A percentile compares a stretch with the other conserved stretches of the same genome.
These are phyloP conservation scores for Didymella keratinophila DNA, from an alignment of 2,329 filamentous ascomycete species.

Conservation along the genomic window DNA sequence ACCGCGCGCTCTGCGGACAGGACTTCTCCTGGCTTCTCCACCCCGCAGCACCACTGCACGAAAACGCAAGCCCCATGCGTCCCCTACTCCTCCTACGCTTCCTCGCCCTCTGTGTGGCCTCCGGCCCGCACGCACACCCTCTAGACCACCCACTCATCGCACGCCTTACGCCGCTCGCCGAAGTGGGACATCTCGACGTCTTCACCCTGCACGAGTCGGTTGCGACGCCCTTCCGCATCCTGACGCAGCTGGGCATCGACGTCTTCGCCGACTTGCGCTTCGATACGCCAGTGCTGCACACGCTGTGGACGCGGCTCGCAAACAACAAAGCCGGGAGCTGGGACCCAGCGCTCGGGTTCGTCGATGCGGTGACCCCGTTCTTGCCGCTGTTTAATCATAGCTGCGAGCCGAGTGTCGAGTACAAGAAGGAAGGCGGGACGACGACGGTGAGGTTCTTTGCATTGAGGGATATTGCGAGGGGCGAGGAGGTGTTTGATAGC, in stretches of 20 bases:
- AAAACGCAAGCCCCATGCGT: slow-evolving; percentile 32
- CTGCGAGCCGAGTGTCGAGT: slow-evolving; percentile 41
- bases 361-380: slow-evolving; percentile 39
- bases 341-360: slow-evolving; percentile 32
- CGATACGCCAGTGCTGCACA: slow-evolving; percentile 44
- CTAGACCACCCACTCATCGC: slow-evolving; percentile 38
- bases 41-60: slow-evolving; percentile 15
- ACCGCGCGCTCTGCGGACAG: slow-evolving; percentile 38
- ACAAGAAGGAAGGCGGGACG: slow-evolving; percentile 20
- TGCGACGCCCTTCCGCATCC: slow-evolving; percentile 35
- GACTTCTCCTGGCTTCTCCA: slow-evolving; percentile 37
- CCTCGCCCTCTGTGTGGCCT: slow-evolving; percentile 36
- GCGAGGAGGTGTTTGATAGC: slow-evolving; percentile 27
- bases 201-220: slow-evolving; percentile 44
- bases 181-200: slow-evolving; percentile 35
- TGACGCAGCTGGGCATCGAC: slow-evolving; percentile 40
- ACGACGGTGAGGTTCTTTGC: slow-evolving; percentile 25
- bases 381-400: slow-evolving; percentile 48
- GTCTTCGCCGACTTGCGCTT: slow-evolving; percentile 26
- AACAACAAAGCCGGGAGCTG: slow-evolving; percentile 46
- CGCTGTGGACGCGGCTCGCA: slow-evolving; percentile 42
- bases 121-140: slow-evolving; percentile 21
- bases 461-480: slow-evolving; percentile 4
- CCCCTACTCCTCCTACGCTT: slow-evolving; percentile 40
- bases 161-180: slow-evolving; percentile 40